Percentiles rank a stretch among this genome's conserved stretches.
These are phyloP conservation scores for Trypanosoma caninum DNA, from an alignment of 208 protist species.

Conservation along the genomic window DNA sequence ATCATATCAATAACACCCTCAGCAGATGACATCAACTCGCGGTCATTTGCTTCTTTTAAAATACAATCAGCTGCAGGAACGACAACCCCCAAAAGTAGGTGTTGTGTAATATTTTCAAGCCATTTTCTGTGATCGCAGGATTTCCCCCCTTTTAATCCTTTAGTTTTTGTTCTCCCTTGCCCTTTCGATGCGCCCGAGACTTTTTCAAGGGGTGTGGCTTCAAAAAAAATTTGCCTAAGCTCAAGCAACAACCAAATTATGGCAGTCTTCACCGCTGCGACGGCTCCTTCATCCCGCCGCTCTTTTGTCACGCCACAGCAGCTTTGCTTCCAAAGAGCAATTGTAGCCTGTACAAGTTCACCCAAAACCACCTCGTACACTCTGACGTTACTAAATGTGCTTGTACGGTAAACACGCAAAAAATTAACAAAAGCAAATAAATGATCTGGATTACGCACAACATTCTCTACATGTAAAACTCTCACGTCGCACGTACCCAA, in stretches of 20 bases:
- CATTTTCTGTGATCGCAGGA: slow-evolving; percentile 14
- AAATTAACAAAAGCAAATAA: slow-evolving; percentile 18
- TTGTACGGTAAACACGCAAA: slow-evolving; percentile 23
- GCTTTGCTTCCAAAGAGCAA: slow-evolving; percentile 3
- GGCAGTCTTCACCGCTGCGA: slow-evolving; percentile 1
- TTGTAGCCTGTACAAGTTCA: slow-evolving; percentile 3
- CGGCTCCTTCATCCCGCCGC: not conserved
- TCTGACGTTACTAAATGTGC: slow-evolving; percentile 5
- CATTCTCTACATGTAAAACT: not conserved
- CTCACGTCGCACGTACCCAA: not conserved
- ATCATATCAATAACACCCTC: slow-evolving; percentile 18
- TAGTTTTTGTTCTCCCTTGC: not conserved
- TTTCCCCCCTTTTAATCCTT: not conserved
- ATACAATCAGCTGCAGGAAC: slow-evolving; percentile 4
- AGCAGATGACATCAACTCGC: slow-evolving; percentile 6
- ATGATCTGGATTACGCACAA: slow-evolving; percentile 12
- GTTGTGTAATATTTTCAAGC: slow-evolving; percentile 13
- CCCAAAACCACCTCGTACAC: slow-evolving; percentile 18
- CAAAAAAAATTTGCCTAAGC: slow-evolving; percentile 13
- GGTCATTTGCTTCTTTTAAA: not conserved
- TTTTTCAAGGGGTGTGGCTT: not conserved
- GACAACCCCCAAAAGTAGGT: slow-evolving; percentile 7
- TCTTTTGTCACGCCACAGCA: not conserved
- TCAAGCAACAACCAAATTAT: slow-evolving; percentile 19
- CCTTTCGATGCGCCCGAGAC: not conserved